Base-by-base conservation (phyloP, 164 flowering plant genomes). In the Litsea cubeba region DNA sequence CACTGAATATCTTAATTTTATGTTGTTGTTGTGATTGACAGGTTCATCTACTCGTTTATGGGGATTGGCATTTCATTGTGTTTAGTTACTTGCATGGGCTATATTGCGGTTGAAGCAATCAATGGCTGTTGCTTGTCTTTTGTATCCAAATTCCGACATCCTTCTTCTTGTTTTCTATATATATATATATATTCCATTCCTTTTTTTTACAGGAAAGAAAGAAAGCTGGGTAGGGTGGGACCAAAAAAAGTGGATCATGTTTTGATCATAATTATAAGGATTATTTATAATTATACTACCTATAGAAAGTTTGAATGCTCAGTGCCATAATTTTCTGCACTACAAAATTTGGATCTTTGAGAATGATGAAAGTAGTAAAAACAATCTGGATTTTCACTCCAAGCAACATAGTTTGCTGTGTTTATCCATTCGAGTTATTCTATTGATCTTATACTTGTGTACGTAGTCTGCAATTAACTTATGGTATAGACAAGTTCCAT, bases 31-130 rank as follows among this genome's bases (percentile, higher is more conserved):
- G 66, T 58, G 49, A n/a, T 49, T 66, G 63, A n/a, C 93, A 93
- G 98, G 96, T 91, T 93, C 80, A 91, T 91, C 74, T 90, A 91
- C 85, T 80, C 81, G 5, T 88, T 88, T 66, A 84, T 91, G 93
- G 87, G 90, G 54, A 72, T 88, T 73, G 98, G 96, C 68, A 76
- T 90, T 67, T 40, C 84, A 80, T 7, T 90, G 65, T 90, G 93
- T 58, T 86, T 80, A 58, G 78, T 90, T 64, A 79, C 91, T 63
- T 86, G 87, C 73, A 75, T 87, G 58, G 98, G 98, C 66, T 89
- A 87, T 81, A 84, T 90, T 78, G 95, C 89, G 22, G 92, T 93
- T 32, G 95, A 91, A 80, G 80, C 89, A 20, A 72, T 86, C 62
- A 86, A 83, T 76, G 91, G 94, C 58, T 88, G 95, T 77, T 91